Base-by-base conservation (phyloP, 176 grass and related monocot species). In the Rhynchospora breviuscula region DNA sequence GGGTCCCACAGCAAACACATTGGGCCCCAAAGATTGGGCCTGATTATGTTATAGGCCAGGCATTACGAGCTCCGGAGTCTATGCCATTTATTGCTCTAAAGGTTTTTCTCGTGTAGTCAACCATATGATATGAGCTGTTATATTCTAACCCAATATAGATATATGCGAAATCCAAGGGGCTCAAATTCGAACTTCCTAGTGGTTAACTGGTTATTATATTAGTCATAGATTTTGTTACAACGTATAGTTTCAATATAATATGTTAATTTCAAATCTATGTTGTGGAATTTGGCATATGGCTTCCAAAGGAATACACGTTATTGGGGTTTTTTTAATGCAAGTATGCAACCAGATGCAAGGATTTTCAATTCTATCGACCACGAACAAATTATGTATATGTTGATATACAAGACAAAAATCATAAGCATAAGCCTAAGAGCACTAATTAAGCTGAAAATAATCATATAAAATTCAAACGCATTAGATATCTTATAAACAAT, bases 51-150 rank as follows among this genome's bases (percentile, higher is more conserved):
- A 12, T 5, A 33, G 73, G 73, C 73, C 56, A 78, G 23, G 51
- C 26, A 78, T 78, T 26, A 64, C 25, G 5, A 81, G 58, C 1
- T 64, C 17, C 58, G 15, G 33, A 60, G 5, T 56, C 56, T 62
- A 46, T 46, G 79, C 79, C 79, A 81, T 81, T 79, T 63, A 81
- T 46, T 47, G 40, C 79, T 23, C 21, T 81, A 63, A 33, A 62
- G 53, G 56, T 80, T 63, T 63, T 52, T 43, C 56, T 80, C 71
- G 61, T 80, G 26, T 44, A 45, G 78, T 80, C 25, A 43, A 80
- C 57, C 78, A 64, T 81, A n/a, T 64, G 73, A 64, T 81, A n/a
- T 64, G 73, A 78, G 73, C 23, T 78, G 23, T 78, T 56, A 17
- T 77, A 31, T 56, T 76, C 64, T 70, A 71, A 70, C 7, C 67